phyloP scores from a whole-genome alignment of 2,329 filamentous ascomycete genomes.

The Penicillium freii region DNA sequence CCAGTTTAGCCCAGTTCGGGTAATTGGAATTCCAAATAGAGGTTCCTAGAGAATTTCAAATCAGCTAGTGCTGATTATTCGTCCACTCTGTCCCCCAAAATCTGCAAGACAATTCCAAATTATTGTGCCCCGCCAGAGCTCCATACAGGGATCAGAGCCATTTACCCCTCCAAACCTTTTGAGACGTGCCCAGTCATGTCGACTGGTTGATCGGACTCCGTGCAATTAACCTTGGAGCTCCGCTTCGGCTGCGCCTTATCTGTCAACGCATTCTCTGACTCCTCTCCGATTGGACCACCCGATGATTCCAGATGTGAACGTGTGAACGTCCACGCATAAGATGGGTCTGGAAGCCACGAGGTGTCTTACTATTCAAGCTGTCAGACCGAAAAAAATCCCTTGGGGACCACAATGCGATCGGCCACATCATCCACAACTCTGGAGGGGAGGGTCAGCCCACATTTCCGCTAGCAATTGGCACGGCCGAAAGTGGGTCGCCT shows the following conservation, averaged over 20 bases:
- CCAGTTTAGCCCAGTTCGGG: background rate
- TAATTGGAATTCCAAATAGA: slow-evolving; percentile 14
- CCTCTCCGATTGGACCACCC: slow-evolving; percentile 52
- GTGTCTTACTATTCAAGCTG: slow-evolving; percentile 69
- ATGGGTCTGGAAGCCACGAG: slow-evolving; percentile 73
- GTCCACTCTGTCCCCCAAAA: background rate
- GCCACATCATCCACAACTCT: slow-evolving; percentile 69
- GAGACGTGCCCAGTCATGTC: slow-evolving; percentile 60
- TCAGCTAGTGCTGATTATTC: background rate
- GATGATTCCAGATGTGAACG: slow-evolving; percentile 67
- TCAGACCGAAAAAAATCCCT: slow-evolving; percentile 65
- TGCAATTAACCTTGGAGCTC: slow-evolving; percentile 60
- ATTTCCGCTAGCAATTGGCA: slow-evolving; percentile 58
- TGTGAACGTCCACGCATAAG: slow-evolving; percentile 72
- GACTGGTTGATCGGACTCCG: slow-evolving; percentile 66
- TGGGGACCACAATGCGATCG: slow-evolving; percentile 73
- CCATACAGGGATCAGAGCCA: background rate
- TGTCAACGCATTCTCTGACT: slow-evolving; percentile 41
- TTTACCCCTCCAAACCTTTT: background rate
- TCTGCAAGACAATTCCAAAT: slow-evolving; percentile 17
- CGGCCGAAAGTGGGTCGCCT: slow-evolving; percentile 68
- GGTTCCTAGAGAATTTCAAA: background rate
- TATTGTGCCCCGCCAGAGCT: slow-evolving; percentile 18
- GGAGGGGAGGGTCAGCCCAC: slow-evolving; percentile 62
- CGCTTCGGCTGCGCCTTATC: slow-evolving; percentile 64